Conservation (phyloP, 768 basidiomycete genomes). For the Lentinula raphanica region DNA sequence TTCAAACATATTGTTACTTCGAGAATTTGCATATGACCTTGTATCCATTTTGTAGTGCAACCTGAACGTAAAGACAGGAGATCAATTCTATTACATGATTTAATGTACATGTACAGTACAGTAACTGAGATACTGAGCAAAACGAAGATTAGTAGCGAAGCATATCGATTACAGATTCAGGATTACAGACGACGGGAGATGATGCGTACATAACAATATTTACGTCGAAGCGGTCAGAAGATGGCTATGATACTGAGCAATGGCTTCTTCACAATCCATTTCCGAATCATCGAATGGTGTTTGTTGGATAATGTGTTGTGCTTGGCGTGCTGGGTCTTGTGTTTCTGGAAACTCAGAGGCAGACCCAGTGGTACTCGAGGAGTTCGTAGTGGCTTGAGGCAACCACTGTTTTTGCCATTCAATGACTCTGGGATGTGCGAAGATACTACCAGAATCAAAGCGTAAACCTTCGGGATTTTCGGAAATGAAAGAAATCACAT, state of each 20-base stretch:
- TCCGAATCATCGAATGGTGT: conserved; percentile 26
- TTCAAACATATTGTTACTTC: too few relatives aligned
- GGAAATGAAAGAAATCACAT: conserved; percentile 14
- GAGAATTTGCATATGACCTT: neutral
- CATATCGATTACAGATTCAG: too few relatives aligned
- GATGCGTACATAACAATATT: too few relatives aligned
- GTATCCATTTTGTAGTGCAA: neutral
- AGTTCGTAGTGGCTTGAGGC: neutral
- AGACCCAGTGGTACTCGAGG: conserved; percentile 8
- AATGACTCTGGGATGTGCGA: conserved; percentile 61
- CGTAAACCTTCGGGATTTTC: neutral
- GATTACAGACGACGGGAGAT: neutral
- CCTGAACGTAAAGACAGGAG: too few relatives aligned
- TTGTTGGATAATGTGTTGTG: too few relatives aligned
- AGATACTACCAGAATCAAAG: conserved; percentile 37
- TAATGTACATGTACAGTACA: neutral
- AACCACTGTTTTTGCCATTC: conserved; percentile 41
- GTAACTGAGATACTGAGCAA: too few relatives aligned
- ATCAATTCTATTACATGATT: too few relatives aligned
- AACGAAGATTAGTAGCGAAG: too few relatives aligned
- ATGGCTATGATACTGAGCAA: conserved; percentile 20
- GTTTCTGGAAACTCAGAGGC: neutral
- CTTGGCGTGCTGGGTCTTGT: neutral
- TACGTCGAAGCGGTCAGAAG: neutral
- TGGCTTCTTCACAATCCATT: conserved; percentile 33